Evolutionary conservation across 441 rosid species (phyloP).

Genomic region (Pelargonium fulgidum): DNA sequence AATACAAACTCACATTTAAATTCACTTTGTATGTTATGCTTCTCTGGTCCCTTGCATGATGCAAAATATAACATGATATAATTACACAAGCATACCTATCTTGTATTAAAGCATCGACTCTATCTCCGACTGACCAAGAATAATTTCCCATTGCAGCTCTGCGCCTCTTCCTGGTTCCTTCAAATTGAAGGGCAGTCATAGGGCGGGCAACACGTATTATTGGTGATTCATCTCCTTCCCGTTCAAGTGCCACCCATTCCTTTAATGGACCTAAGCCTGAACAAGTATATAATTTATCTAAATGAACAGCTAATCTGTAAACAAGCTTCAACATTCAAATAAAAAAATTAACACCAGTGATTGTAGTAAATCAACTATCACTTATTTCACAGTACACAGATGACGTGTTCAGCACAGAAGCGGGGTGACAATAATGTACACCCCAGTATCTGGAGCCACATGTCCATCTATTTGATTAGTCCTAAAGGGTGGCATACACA

Average conservation of each 20-base stretch:
- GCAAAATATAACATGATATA: neutral
- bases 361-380: neutral
- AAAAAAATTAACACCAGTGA: neutral
- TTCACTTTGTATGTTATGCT: neutral
- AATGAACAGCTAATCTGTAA: neutral
- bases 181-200: slow-evolving; percentile 55
- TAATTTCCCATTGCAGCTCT: slow-evolving; percentile 72
- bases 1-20: neutral
- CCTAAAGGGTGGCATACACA: neutral
- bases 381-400: neutral
- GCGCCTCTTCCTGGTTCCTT: slow-evolving; percentile 95
- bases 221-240: slow-evolving; percentile 57
- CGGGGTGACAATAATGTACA: no score
- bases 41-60: neutral
- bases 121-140: slow-evolving; percentile 85
- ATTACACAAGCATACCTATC: slow-evolving; percentile 48
- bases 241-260: slow-evolving; percentile 76
- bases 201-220: slow-evolving; percentile 72
- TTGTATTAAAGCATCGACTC: slow-evolving; percentile 78
- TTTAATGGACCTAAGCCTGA: slow-evolving; percentile 63
- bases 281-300: slow-evolving; percentile 4
- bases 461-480: neutral
- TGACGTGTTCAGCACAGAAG: neutral
- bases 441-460: neutral
- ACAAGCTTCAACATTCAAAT: neutral